A percentile compares a stretch with the other conserved stretches of the same genome.
These are phyloP conservation scores for Rhizopogon rudus DNA, from an alignment of 768 basidiomycete genomes.

Conservation along the genomic window DNA sequence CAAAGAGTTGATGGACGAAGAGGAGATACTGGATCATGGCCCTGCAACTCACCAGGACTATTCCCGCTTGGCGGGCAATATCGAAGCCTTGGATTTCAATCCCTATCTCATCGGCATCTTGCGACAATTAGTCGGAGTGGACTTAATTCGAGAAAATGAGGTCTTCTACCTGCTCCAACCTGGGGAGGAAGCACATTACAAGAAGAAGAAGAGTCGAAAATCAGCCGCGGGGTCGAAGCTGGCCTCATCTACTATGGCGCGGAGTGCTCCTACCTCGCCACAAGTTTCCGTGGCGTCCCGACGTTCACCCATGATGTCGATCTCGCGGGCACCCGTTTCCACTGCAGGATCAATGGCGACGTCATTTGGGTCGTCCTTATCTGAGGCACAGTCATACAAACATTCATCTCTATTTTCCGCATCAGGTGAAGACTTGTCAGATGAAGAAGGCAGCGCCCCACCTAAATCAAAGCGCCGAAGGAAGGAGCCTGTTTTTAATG, in stretches of 20 bases:
- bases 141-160: slow-evolving; percentile 60
- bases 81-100: slow-evolving; percentile 48
- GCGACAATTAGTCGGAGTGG: slow-evolving; percentile 58
- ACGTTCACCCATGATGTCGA: slow-evolving; percentile 14
- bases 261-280: slow-evolving; percentile 1
- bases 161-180: slow-evolving; percentile 56
- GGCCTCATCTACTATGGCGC: slow-evolving; percentile 3
- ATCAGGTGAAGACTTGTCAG: slow-evolving; percentile 20
- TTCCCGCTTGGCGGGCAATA: slow-evolving; percentile 36
- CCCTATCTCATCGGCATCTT: slow-evolving; percentile 51
- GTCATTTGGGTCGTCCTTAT: slow-evolving; percentile 10
- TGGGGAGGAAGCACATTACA: slow-evolving; percentile 33
- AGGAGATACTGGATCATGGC: slow-evolving; percentile 61
- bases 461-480: slow-evolving; percentile 5
- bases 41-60: slow-evolving; percentile 49
- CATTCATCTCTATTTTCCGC: slow-evolving; percentile 20
- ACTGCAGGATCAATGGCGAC: slow-evolving; percentile 15
- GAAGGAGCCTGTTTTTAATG: slow-evolving; percentile 13
- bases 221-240: slow-evolving; percentile 1
- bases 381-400: slow-evolving; percentile 12
- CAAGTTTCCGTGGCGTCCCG: slow-evolving; percentile 9
- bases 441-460: slow-evolving; percentile 2
- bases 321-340: slow-evolving; percentile 19
- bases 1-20: slow-evolving; percentile 46
- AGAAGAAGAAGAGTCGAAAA: slow-evolving; percentile 7